Evolutionary conservation across 768 basidiomycete species (phyloP).

Genomic region (Boletus pseudopeckii): DNA sequence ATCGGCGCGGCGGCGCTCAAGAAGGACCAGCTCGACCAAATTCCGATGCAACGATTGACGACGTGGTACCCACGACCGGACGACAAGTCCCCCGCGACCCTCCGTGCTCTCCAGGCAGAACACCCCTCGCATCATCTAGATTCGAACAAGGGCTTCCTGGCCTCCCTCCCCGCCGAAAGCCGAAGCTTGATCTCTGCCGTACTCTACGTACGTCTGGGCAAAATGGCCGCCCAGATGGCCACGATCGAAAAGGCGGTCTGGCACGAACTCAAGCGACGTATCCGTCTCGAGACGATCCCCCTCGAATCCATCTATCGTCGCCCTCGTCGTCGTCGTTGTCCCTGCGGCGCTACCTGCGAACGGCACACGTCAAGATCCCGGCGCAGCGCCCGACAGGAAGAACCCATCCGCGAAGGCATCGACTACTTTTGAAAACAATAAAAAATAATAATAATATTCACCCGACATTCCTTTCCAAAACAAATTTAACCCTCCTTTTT

Average conservation of each 20-base stretch:
- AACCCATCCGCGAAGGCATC: constrained; percentile 13
- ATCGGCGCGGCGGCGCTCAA: constrained; percentile 43
- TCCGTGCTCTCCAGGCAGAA: constrained; percentile 38
- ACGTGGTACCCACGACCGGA: constrained; percentile 28
- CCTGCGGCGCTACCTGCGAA: neutral
- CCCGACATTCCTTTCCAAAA: neutral
- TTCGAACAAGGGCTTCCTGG: constrained; percentile 32
- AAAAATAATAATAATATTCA: constrained; percentile 17
- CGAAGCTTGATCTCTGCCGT: constrained; percentile 33
- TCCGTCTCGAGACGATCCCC: constrained; percentile 24
- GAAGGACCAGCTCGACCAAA: constrained; percentile 38
- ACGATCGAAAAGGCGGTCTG: constrained; percentile 34
- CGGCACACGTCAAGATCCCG: constrained; percentile 8
- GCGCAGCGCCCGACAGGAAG: neutral
- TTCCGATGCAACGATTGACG: constrained; percentile 29
- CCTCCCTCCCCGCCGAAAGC: constrained; percentile 35
- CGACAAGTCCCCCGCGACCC: constrained; percentile 27
- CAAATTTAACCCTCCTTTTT: too few species aligned
- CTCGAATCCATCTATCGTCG: constrained; percentile 18
- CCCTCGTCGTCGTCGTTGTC: too few species aligned
- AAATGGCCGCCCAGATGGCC: constrained; percentile 39
- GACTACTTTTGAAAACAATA: constrained; percentile 28
- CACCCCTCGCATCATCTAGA: constrained; percentile 38
- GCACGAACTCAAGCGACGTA: constrained; percentile 34
- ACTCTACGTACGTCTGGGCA: constrained; percentile 33